Percentiles rank a stretch among this genome's conserved stretches.
phyloP scores from a whole-genome alignment of 164 flowering plant species.

The Protea cynaroides region DNA sequence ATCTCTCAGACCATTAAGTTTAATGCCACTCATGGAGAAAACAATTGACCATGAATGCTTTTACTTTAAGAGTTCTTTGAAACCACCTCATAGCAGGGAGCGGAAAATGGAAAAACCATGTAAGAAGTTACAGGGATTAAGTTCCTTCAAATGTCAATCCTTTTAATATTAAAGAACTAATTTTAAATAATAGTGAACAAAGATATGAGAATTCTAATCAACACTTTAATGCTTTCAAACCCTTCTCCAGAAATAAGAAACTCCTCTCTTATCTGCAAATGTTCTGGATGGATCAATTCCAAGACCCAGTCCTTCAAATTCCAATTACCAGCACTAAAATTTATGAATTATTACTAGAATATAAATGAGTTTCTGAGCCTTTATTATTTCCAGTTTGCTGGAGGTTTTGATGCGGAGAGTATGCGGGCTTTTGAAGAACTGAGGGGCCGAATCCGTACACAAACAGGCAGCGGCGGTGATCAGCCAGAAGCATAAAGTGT shows the following conservation, averaged over 20 bases:
- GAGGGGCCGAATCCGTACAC: slow-evolving; percentile 48
- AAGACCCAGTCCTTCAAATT: too few species aligned
- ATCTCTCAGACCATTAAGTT: neutral
- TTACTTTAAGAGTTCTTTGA: neutral
- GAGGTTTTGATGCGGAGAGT: slow-evolving; percentile 95
- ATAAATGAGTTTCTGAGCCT: slow-evolving; percentile 3
- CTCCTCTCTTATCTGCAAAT: too few species aligned
- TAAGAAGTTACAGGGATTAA: neutral
- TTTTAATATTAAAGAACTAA: neutral
- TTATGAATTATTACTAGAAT: neutral
- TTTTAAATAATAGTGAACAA: neutral
- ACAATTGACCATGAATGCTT: neutral
- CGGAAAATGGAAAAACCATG: neutral
- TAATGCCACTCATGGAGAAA: neutral
- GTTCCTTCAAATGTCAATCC: neutral
- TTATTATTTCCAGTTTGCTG: slow-evolving; percentile 71
- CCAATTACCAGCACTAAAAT: neutral
- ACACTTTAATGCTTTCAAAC: neutral
- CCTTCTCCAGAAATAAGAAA: too few species aligned
- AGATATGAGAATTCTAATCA: neutral
- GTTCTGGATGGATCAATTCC: too few species aligned
- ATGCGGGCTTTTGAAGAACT: slow-evolving; percentile 93
- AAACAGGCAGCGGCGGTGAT: slow-evolving; percentile 33
- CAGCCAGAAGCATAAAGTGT: slow-evolving; percentile 26
- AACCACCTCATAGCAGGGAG: neutral